Base-by-base conservation (phyloP, 176 grass and related monocot genomes). In the Echinochloa phyllopogon region DNA sequence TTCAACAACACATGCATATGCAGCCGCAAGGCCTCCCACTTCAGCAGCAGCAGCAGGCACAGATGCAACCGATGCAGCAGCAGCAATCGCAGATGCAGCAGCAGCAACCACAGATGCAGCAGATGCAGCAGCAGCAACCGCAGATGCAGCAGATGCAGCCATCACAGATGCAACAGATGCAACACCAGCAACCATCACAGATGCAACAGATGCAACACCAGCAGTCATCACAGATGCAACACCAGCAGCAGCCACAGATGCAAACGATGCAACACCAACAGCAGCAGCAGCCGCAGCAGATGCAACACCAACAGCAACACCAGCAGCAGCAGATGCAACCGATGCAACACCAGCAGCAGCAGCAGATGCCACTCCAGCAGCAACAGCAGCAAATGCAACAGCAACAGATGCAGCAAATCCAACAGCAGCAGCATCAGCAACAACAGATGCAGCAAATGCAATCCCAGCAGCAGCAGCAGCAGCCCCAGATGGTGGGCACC, bases 1-100 rank as follows among this genome's bases (percentile, higher is more conserved):
- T 69, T 20, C 90, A 82, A 4, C 93, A 92, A 5, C 87, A 92
- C 49, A 77, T 85, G 82, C 94, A 97, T 69, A 86, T 88, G 60
- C 90, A 91, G 48, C 83, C 37, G 0, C 92, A 89, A 82, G 83
- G 88, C 45, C 84, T 73, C 5, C 65, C 67, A 1, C 37, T 90
- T 48, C 88, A 90, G 25, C 86, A 80, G 16, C 79, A 71, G 43
- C 88, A 83, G 25, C 72, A 43, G 20, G 84, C 81, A 20, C 57
- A 58, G 0, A 37, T 66, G 10, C 90, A 87, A 21, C 76, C 20
- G 37, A 75, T 73, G 27, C 84, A 85, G 39, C 89, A 66, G 18
- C 78, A 36, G n/a, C n/a, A n/a, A n/a, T n/a, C n/a, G n/a, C n/a
- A n/a, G n/a, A n/a, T n/a, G 11, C 88, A 80, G 52, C 82, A 84